These are phyloP conservation scores for Polychaeton citri DNA, from an alignment of 2,329 filamentous ascomycete genomes.

Conservation along the genomic window DNA sequence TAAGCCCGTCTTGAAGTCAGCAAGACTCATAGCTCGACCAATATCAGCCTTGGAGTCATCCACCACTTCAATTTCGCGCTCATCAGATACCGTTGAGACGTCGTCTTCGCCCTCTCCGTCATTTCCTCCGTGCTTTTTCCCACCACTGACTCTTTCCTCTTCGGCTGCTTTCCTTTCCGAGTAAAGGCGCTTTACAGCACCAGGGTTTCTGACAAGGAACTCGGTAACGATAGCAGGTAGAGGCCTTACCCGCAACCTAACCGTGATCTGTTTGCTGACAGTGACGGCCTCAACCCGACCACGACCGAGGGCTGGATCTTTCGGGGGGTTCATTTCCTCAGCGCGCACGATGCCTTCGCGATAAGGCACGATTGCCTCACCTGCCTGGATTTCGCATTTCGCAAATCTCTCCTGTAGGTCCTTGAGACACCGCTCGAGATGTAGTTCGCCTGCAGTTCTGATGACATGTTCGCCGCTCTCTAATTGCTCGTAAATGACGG, in stretches of 20 bases:
- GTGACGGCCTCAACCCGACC: conserved; percentile 65
- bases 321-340: conserved; percentile 83
- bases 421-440: conserved; percentile 85
- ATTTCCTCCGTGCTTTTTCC: conserved; percentile 24
- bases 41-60: conserved; percentile 39
- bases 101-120: conserved; percentile 27
- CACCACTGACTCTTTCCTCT: conserved; percentile 13
- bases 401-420: conserved; percentile 89
- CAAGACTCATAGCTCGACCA: conserved; percentile 50
- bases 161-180: conserved; percentile 49
- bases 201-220: conserved; percentile 68
- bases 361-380: conserved; percentile 90
- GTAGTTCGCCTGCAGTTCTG: conserved; percentile 82
- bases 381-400: conserved; percentile 84
- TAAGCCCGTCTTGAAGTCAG: conserved; percentile 67
- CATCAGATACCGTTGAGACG: conserved; percentile 19
- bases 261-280: conserved; percentile 70
- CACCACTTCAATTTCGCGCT: conserved; percentile 31
- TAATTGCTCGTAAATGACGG: conserved; percentile 88
- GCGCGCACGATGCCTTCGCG: conserved; percentile 75
- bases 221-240: conserved; percentile 67
- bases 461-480: conserved; percentile 90
- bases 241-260: conserved; percentile 65
- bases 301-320: conserved; percentile 72
- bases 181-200: conserved; percentile 67